Evolutionary conservation across 768 basidiomycete genomes (phyloP), one percentile per base, ranked within the genome.

Genomic region (Lentinula sp.): DNA sequence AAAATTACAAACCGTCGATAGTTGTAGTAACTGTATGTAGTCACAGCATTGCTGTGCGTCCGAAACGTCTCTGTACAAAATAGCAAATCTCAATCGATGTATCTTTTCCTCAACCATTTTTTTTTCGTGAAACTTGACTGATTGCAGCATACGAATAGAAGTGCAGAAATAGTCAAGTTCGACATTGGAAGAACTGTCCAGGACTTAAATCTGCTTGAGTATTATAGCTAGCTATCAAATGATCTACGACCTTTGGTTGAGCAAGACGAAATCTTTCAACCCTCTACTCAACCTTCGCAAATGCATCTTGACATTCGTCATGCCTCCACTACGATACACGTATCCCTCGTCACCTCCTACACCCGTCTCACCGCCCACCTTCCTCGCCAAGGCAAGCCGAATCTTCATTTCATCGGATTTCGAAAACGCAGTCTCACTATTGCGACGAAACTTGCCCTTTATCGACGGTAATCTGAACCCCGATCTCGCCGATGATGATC

Each of bases 391-490:
- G 2, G 57, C 57, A 12, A 59, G 18, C 33, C 57, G 45, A 0
- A 59, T 16, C 37, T 37, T 49, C 28, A 49, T 59, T 33, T 59
- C 57, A 20, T 46, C 57, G 16, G 45, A 48, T 59, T 59, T 59
- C 13, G 57, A 48, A 20, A 48, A 49, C 6, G 20, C 20, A 6
- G 32, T 50, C 12, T 39, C 54, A 20, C 37, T 56, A 23, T 56
- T 42, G 2, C 54, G 54, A 12, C 54, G 54, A 41, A 43, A 41
- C 18, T 42, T 56, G 37, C n/a, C 28, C 12, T 42, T 32, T 56
- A 43, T 36, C 42, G 42, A 41, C 42, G n/a, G 37, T 6, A 41
- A 36, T 36, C 13, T 37, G 20, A 48, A 48, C 12, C 18, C 46
- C n/a, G 46, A 20, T 41, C 13, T 4, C 28, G 12, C 3, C 10